Percentiles rank a stretch among this genome's conserved stretches.
These are phyloP conservation scores for Penicillium freii DNA, from an alignment of 2,329 filamentous ascomycete species.

Conservation along the genomic window DNA sequence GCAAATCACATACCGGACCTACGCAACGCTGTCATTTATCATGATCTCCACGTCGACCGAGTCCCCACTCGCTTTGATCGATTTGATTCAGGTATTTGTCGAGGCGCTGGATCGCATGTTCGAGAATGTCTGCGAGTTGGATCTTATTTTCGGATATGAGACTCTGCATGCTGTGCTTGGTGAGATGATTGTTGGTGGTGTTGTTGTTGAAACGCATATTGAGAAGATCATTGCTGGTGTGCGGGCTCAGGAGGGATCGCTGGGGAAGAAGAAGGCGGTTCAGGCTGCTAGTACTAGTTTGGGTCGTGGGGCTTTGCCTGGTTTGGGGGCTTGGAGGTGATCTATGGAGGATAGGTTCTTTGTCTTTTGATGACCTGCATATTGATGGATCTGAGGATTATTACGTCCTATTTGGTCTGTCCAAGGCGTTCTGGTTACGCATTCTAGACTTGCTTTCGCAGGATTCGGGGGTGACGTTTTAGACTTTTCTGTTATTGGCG, in stretches of 20 bases:
- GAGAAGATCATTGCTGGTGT: constrained; percentile 88
- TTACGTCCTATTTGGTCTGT: neutral
- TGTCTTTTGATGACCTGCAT: constrained; percentile 1
- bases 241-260: constrained; percentile 49
- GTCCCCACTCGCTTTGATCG: constrained; percentile 89
- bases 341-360: neutral
- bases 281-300: constrained; percentile 43
- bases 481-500: neutral
- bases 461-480: neutral
- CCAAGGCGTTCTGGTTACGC: constrained; percentile 12
- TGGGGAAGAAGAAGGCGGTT: constrained; percentile 45
- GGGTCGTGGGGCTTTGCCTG: constrained; percentile 39
- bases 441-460: constrained; percentile 3
- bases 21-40: constrained; percentile 98
- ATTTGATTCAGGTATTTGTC: constrained; percentile 97
- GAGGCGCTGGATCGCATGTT: constrained; percentile 93
- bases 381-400: neutral
- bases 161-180: constrained; percentile 85
- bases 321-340: constrained; percentile 42
- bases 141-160: constrained; percentile 99
- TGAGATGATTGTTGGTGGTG: constrained; percentile 94
- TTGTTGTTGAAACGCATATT: constrained; percentile 88
- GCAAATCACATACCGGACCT: constrained; percentile 95
- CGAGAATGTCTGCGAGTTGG: constrained; percentile 97
- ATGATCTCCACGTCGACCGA: constrained; percentile 95